These are phyloP conservation scores for Astrocystis sublimbata DNA, from an alignment of 495 filamentous ascomycete species.

Conservation along the genomic window DNA sequence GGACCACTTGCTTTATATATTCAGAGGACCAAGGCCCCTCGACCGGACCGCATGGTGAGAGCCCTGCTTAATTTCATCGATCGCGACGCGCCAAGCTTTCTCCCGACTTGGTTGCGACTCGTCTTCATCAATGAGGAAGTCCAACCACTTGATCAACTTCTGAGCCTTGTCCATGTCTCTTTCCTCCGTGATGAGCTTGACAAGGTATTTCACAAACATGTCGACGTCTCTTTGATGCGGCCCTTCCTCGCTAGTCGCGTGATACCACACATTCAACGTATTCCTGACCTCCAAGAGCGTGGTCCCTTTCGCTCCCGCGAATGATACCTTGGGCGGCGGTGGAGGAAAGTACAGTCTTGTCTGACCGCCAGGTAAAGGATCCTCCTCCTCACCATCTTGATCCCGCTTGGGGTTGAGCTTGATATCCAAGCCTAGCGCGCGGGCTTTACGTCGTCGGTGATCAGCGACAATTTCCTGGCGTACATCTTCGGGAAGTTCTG, in stretches of 20 bases:
- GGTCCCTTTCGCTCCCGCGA: constrained; percentile 29
- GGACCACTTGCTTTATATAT: constrained; percentile 45
- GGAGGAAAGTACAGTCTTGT: constrained; percentile 38
- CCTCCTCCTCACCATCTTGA: constrained; percentile 11
- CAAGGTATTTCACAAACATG: constrained; percentile 67
- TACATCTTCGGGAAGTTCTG: constrained; percentile 79
- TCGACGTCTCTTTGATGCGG: constrained; percentile 78
- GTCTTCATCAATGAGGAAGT: constrained; percentile 64
- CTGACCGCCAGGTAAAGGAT: constrained; percentile 27
- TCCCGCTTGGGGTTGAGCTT: constrained; percentile 20
- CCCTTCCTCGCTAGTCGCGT: constrained; percentile 63
- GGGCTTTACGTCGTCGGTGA: constrained; percentile 56
- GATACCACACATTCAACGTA: constrained; percentile 64
- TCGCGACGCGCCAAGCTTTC: constrained; percentile 48
- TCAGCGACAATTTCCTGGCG: constrained; percentile 75
- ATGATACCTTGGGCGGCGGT: constrained; percentile 35
- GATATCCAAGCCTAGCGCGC: constrained; percentile 31
- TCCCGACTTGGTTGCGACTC: constrained; percentile 29
- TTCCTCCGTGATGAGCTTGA: constrained; percentile 69
- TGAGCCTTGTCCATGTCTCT: constrained; percentile 73
- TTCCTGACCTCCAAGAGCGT: constrained; percentile 36
- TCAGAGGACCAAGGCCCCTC: constrained; percentile 65
- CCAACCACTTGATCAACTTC: constrained; percentile 68
- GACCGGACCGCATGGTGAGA: constrained; percentile 61
- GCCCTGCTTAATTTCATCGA: constrained; percentile 55